Base-by-base conservation (phyloP, 2,329 filamentous ascomycete species). In the Juglanconis oblonga region DNA sequence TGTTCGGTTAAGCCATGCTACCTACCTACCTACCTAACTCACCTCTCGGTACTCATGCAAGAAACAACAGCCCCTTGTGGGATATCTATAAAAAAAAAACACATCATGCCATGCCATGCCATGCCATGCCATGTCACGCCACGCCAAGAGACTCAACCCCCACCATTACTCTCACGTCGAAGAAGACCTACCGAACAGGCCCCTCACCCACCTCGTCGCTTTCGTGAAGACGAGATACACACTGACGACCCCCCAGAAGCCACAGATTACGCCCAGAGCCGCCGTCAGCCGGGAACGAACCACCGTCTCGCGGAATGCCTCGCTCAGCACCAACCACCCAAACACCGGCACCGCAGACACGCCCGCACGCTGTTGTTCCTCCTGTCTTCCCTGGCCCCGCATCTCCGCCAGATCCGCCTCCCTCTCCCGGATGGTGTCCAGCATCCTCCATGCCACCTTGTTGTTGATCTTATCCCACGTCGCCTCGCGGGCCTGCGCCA, bases 391-490 rank as follows among this genome's bases (percentile, higher is more conserved):
- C 57, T 29, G 54, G 57, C 40, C 47, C n/a, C 29, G 36, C 57
- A 61, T 48, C 65, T 52, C 29, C 64, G 64, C 64, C 56, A 65
- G 61, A 58, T 76, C 75, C 32, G 65, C 69, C 52, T 75, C 72
- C 29, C 81, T 72, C 50, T 81, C 75, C 14, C 78, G 75, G 52
- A 84, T 81, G n/a, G 74, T 76, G 54, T 82, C 79, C 3, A 79
- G 75, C 74, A 90, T 83, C 59, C 83, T 81, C 80, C 84, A 85
- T 3, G 87, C 87, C 1, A 89, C 87, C 52, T 82, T 84, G 66
- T 88, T 87, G 73, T 88, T 88, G 71, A 90, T 88, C 73, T 83
- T 87, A 61, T 89, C 86, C 88, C 87, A 90, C 0, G 86, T 90
- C 3, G 84, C 86, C 52, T 86, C 79, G 62, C 82, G 82, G 0